A percentile compares a stretch with the other conserved stretches of the same genome.
phyloP scores from a whole-genome alignment of 768 basidiomycete genomes.

The Chalciporus sphaerocephalus region DNA sequence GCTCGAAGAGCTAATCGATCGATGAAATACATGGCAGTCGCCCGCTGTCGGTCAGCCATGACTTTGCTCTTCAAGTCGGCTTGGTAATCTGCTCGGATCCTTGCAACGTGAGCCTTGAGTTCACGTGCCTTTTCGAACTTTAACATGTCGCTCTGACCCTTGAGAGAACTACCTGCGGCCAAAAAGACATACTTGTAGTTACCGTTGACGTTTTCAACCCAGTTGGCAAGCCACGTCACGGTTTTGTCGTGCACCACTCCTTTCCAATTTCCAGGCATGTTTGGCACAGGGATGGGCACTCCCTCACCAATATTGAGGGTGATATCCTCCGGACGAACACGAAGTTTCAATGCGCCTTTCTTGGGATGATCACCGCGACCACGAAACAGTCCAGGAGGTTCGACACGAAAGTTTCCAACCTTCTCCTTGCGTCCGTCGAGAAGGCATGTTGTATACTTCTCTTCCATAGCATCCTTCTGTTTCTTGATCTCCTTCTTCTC shows the following conservation, averaged over 20 bases:
- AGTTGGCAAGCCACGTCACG: slow-evolving; percentile 97
- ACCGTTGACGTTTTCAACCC: slow-evolving; percentile 97
- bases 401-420: slow-evolving; percentile 95
- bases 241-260: slow-evolving; percentile 86
- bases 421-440: slow-evolving; percentile 97
- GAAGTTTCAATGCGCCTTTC: slow-evolving; percentile 90
- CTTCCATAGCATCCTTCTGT: slow-evolving; percentile 77
- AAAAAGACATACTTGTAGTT: slow-evolving; percentile 97
- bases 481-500: slow-evolving; percentile 93
- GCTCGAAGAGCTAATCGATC: slow-evolving; percentile 95
- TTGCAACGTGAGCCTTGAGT: slow-evolving; percentile 90
- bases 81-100: slow-evolving; percentile 85
- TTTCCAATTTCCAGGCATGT: slow-evolving; percentile 91
- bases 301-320: slow-evolving; percentile 88
- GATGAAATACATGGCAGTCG: slow-evolving; percentile 99
- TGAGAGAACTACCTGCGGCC: slow-evolving; percentile 94
- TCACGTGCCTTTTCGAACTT: slow-evolving; percentile 99
- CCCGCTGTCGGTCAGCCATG: slow-evolving; percentile 92
- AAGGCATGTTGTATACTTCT: slow-evolving; percentile 78
- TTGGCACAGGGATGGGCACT: slow-evolving; percentile 75
- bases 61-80: slow-evolving; percentile 82
- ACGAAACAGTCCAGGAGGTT: slow-evolving; percentile 97
- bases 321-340: slow-evolving; percentile 92
- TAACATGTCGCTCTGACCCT: slow-evolving; percentile 95
- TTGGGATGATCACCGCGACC: slow-evolving; percentile 98